Evolutionary conservation across 2,329 filamentous ascomycete species (phyloP), one percentile per base, ranked within the genome.

Genomic region (Myriosclerotinia duriaeana): DNA sequence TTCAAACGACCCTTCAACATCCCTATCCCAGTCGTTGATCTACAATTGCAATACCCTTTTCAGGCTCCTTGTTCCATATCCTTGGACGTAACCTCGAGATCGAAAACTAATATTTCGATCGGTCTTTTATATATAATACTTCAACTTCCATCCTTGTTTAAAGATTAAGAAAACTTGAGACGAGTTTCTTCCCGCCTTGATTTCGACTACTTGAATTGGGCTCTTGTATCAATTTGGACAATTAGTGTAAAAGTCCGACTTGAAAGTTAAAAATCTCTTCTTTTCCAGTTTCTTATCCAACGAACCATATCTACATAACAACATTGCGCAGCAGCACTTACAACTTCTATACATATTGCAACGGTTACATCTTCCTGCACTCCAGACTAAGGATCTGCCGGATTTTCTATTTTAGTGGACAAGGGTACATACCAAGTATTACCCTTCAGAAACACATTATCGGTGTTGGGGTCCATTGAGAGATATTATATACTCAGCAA

Each of bases 341-440:
- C 40, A 12, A 40, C 38, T 40, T 12, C 11, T 40, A 8, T 40
- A 40, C 38, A 40, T 40, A 40, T 40, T 40, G 5, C 38, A 8
- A 40, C 38, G 26, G 26, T 26, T 64, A 15, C 42, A 56, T 58
- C 53, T 50, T 20, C 53, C 53, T 48, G 40, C 53, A 58, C 42
- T 58, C 30, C 62, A 65, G 52, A n/a, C 15, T 44, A 60, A 65
- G 63, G 44, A 34, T 52, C 63, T 60, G 44, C 38, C 63, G 22
- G 17, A 14, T 40, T 60, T 53, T 65, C 54, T 65, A 53, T 60
- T 65, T 60, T 65, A 8, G 63, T 65, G 42, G 36, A 34, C 40
- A 11, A 42, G n/a, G 15, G 26, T 48, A 60, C 56, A 59, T 60
- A 59, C 14, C 55, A 22, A 48, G 42, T 17, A 17, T 30, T 34